Evolutionary conservation across 2,329 filamentous ascomycete genomes (phyloP).

Genomic region (Mollisiaceae sp.): DNA sequence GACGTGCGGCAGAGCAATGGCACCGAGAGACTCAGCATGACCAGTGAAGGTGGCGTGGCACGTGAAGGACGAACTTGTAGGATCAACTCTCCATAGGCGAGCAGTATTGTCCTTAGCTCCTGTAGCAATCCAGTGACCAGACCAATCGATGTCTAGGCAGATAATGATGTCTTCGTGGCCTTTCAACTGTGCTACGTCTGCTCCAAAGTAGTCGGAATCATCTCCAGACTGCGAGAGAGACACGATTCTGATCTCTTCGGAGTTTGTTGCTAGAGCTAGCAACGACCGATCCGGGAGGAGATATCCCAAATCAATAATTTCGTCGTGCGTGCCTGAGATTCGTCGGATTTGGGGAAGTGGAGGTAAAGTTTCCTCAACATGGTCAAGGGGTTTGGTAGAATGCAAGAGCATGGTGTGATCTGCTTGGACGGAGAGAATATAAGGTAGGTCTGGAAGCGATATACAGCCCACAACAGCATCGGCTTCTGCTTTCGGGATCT

Average conservation of each 20-base stretch:
- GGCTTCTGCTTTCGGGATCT: slow-evolving; percentile 62
- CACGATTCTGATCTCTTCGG: slow-evolving; percentile 88
- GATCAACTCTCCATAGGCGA: slow-evolving; percentile 86
- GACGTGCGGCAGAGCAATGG: slow-evolving; percentile 79
- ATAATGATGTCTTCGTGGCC: slow-evolving; percentile 97
- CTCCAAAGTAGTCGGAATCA: slow-evolving; percentile 74
- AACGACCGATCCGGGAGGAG: slow-evolving; percentile 80
- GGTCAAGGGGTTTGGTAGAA: slow-evolving; percentile 53
- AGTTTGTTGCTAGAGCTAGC: slow-evolving; percentile 91
- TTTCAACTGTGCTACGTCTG: slow-evolving; percentile 83
- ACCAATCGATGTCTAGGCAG: slow-evolving; percentile 93
- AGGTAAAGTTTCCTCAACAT: slow-evolving; percentile 42
- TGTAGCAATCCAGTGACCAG: slow-evolving; percentile 93
- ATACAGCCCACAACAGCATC: slow-evolving; percentile 76
- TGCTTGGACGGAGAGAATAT: slow-evolving; percentile 81
- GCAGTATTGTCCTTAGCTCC: slow-evolving; percentile 97
- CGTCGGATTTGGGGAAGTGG: slow-evolving; percentile 61
- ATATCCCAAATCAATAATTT: slow-evolving; percentile 94
- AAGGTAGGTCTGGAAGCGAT: slow-evolving; percentile 66
- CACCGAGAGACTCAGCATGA: slow-evolving; percentile 91
- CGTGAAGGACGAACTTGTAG: slow-evolving; percentile 72
- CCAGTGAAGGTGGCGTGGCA: slow-evolving; percentile 85
- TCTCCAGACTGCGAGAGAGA: slow-evolving; percentile 59
- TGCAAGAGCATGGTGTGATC: slow-evolving; percentile 88
- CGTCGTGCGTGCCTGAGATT: slow-evolving; percentile 95